Percentiles rank a stretch among this genome's conserved stretches.
Evolutionary conservation across 345 rosid species (phyloP).

Genomic region (Corymbia maculata): DNA sequence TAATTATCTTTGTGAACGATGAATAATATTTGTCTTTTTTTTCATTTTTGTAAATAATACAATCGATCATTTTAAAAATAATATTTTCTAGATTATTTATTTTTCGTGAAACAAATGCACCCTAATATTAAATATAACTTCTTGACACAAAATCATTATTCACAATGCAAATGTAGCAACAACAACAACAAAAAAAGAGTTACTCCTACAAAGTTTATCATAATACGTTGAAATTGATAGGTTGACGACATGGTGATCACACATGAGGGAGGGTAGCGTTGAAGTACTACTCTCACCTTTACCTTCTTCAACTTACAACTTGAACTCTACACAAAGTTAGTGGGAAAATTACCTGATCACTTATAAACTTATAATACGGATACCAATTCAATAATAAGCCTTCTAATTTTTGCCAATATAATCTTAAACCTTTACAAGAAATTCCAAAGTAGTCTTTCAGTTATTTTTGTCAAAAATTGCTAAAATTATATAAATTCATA

Average conservation of each 20-base stretch:
- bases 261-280: neutral
- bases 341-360: too few species aligned
- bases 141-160: rapidly evolving
- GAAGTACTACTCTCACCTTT: neutral
- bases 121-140: neutral
- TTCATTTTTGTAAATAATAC: neutral
- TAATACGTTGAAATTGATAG: neutral
- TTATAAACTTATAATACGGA: rapidly evolving
- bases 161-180: neutral
- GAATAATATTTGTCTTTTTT: rapidly evolving
- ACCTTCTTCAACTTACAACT: neutral
- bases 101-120: too few species aligned
- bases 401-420: too few species aligned
- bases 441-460: too few species aligned
- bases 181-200: too few species aligned
- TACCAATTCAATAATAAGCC: rapidly evolving
- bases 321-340: neutral
- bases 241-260: neutral
- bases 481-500: too few species aligned
- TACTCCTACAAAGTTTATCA: neutral
- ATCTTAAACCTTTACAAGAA: too few species aligned
- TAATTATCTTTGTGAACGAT: neutral
- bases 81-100: too few species aligned
- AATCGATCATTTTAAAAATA: neutral
- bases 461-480: rapidly evolving